phyloP scores from a whole-genome alignment of 2,329 filamentous ascomycete genomes.

The Fusarium oligoseptatum region DNA sequence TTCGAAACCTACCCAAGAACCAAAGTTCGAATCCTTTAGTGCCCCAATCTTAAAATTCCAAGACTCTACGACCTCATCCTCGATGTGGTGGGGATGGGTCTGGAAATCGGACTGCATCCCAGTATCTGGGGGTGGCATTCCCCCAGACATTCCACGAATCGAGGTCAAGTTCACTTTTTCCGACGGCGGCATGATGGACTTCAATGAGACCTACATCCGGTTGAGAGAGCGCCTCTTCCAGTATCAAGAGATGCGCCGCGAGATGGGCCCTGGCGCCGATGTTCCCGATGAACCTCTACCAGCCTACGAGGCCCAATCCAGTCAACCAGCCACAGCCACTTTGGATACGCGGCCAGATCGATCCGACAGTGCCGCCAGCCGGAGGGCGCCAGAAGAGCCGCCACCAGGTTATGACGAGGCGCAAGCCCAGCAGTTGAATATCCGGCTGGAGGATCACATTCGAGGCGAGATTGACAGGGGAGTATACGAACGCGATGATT shows the following conservation, averaged over 20 bases:
- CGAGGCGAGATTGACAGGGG: conserved; percentile 79
- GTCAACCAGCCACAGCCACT: conserved; percentile 45
- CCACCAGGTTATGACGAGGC: conserved; percentile 94
- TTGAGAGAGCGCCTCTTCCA: conserved; percentile 88
- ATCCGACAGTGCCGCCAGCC: conserved; percentile 54
- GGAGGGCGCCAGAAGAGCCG: conserved; percentile 75
- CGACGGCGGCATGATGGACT: conserved; percentile 95
- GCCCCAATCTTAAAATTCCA: conserved; percentile 88
- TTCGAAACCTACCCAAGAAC: conserved; percentile 71
- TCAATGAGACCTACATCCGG: conserved; percentile 83
- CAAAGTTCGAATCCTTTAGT: conserved; percentile 84
- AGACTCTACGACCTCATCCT: conserved; percentile 83
- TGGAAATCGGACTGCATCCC: conserved; percentile 87
- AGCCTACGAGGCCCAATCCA: conserved; percentile 78
- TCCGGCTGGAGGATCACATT: conserved; percentile 76
- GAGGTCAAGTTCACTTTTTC: conserved; percentile 91
- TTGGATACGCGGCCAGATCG: conserved; percentile 47
- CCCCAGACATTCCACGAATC: conserved; percentile 77
- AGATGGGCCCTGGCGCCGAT: conserved; percentile 72
- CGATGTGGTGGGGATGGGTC: conserved; percentile 94
- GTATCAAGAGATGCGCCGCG: conserved; percentile 79
- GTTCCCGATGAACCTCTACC: conserved; percentile 90
- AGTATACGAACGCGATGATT: conserved; percentile 47
- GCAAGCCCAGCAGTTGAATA: conserved; percentile 76
- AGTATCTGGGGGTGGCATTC: conserved; percentile 86